Evolutionary conservation across 2,329 filamentous ascomycete genomes (phyloP).

Genomic region (Fusarium solani-melongenae): DNA sequence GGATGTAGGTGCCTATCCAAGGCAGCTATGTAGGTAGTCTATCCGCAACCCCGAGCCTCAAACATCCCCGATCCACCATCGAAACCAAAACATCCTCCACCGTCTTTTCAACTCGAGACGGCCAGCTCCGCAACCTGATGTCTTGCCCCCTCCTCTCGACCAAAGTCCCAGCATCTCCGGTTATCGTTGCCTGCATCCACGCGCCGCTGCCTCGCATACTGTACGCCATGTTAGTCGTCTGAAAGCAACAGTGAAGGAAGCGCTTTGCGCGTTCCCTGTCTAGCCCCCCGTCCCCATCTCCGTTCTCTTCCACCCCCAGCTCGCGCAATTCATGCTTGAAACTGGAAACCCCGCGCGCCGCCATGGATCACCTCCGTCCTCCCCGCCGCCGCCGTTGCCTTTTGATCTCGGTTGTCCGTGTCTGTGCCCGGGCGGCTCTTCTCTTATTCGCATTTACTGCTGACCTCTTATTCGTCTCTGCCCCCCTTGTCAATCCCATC

Average conservation of each 20-base stretch:
- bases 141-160: conserved; percentile 3
- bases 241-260: neutral
- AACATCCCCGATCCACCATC: conserved; percentile 14
- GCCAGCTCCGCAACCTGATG: neutral
- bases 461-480: neutral
- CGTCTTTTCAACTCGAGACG: conserved; percentile 33
- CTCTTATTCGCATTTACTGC: neutral
- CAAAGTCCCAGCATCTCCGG: neutral
- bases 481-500: conserved; percentile 3
- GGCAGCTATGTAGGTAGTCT: neutral
- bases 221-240: neutral
- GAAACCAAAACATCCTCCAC: conserved; percentile 29
- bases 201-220: conserved; percentile 8
- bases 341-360: neutral
- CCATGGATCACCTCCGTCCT: conserved; percentile 9
- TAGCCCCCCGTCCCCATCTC: neutral
- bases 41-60: conserved; percentile 7
- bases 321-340: neutral
- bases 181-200: conserved; percentile 8
- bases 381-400: neutral
- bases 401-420: neutral
- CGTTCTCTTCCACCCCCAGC: neutral
- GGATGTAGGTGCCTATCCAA: neutral
- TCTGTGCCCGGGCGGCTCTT: neutral
- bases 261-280: neutral